Evolutionary conservation across 106 monocot genomes (phyloP).

Genomic region (Platanthera guangdongensis): DNA sequence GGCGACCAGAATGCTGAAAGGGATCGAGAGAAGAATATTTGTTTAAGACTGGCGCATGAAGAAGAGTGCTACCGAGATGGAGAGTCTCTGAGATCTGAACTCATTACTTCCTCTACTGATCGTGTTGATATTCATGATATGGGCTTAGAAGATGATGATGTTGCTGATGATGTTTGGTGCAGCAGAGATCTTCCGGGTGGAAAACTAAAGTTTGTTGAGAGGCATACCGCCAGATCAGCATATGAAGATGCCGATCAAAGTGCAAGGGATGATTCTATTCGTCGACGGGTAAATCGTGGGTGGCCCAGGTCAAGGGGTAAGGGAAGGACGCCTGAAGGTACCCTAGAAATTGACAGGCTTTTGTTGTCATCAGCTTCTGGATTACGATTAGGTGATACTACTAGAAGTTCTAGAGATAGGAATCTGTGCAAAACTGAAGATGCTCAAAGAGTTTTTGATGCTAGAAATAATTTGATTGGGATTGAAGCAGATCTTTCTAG

Average conservation of each 20-base stretch:
- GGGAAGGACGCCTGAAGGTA: slow-evolving; percentile 35
- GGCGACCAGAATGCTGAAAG: slow-evolving; percentile 32
- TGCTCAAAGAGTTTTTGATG: slow-evolving; percentile 21
- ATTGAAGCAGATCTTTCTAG: slow-evolving; percentile 14
- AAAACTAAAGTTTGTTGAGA: slow-evolving; percentile 34
- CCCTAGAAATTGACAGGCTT: slow-evolving; percentile 43
- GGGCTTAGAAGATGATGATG: slow-evolving; percentile 33
- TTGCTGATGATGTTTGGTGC: slow-evolving; percentile 28
- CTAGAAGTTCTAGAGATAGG: slow-evolving; percentile 28
- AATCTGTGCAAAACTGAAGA: slow-evolving; percentile 35
- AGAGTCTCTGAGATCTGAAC: slow-evolving; percentile 36
- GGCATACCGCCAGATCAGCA: slow-evolving; percentile 17
- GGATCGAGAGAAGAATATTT: slow-evolving; percentile 17
- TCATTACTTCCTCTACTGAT: slow-evolving; percentile 41
- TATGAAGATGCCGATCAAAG: slow-evolving; percentile 51
- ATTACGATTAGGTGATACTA: slow-evolving; percentile 16
- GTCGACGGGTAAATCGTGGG: slow-evolving; percentile 34
- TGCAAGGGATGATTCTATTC: slow-evolving; percentile 40
- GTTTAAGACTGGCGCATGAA: slow-evolving; percentile 17
- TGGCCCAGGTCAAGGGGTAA: slow-evolving; percentile 47
- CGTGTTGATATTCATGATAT: slow-evolving; percentile 18
- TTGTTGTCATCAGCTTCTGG: slow-evolving; percentile 35
- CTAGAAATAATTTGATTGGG: slow-evolving; percentile 17
- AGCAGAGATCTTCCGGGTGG: slow-evolving; percentile 24
- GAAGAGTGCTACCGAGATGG: slow-evolving; percentile 31